Evolutionary conservation across 306 rosid species (phyloP), one percentile per base, ranked within the genome.

Genomic region (Styphnolobium japonicum): DNA sequence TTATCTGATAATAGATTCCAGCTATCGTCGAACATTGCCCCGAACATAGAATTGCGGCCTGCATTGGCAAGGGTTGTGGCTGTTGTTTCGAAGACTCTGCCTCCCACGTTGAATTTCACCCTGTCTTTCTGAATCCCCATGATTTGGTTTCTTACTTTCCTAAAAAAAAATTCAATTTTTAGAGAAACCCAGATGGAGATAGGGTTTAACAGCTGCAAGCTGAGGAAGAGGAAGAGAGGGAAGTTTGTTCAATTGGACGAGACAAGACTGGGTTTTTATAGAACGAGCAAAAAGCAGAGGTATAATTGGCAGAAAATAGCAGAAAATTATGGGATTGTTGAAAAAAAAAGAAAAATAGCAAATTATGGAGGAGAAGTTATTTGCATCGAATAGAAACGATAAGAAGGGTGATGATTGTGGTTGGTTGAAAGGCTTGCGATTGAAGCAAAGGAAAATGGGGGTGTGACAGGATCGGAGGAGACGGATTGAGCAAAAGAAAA

Each of bases 21-120:
- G 40, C 83, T 76, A 3, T 93, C 97, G 68, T 93, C 96, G 51
- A 91, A 89, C 89, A 95, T 89, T 64, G 98, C 97, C 7, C 99
- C 98, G 58, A 95, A 95, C 57, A 90, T 31, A 0, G 99, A 95
- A 80, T 89, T 80, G 2, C 99, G 90, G 51, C 99, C 98, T 27
- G 98, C 99, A 80, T 88, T 91, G 56, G 96, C 97, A 10, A 95
- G 89, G 14, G 99, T 95, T 74, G 99, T 95, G 15, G 89, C 65
- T 0, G 98, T 90, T 6, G 99, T 95, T 77, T 93, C 99, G 40
- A 95, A 89, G 67, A 91, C 85, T 83, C 94, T 91, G 78, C 98
- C 99, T 75, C 98, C 98, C 0, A 95, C 96, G 60, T 95, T 93
- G 90, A 95, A 90, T 83, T 84, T 90, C 75, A 95, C 87, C 57